phyloP scores from a whole-genome alignment of 1,284 basidiomycete genomes.

The Apiotrichum akiyoshidainum region DNA sequence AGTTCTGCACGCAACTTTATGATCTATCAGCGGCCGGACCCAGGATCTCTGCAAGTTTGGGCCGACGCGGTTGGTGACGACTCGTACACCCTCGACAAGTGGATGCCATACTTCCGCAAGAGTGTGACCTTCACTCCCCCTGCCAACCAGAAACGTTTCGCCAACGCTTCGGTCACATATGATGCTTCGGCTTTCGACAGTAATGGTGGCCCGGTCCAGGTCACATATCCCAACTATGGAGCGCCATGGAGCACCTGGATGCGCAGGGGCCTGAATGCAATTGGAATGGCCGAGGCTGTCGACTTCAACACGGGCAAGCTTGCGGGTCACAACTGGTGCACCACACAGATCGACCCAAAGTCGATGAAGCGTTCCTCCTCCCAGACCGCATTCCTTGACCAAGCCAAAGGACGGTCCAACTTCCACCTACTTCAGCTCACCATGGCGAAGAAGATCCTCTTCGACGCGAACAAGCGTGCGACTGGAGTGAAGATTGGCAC shows the following conservation, averaged over 20 bases:
- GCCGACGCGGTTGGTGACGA: slow-evolving; percentile 3
- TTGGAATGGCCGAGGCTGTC: background rate
- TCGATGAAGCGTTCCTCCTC: slow-evolving; percentile 4
- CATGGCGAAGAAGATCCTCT: background rate
- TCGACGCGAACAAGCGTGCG: slow-evolving; percentile 6
- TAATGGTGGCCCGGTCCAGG: background rate
- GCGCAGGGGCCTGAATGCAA: background rate
- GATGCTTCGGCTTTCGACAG: background rate
- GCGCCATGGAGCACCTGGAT: background rate
- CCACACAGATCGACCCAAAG: background rate
- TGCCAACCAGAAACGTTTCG: background rate
- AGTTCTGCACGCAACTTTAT: slow-evolving; percentile 8
- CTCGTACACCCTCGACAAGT: background rate
- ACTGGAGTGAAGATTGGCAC: background rate
- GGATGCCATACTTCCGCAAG: slow-evolving; percentile 2
- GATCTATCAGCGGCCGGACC: slow-evolving; percentile 6
- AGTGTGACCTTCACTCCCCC: slow-evolving; percentile 5
- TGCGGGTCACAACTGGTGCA: background rate
- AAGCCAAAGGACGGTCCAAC: background rate
- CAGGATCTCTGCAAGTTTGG: slow-evolving; percentile 4
- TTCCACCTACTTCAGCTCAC: background rate
- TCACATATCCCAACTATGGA: slow-evolving; percentile 5
- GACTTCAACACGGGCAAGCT: slow-evolving; percentile 8
- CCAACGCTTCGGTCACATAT: background rate
- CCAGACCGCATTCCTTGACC: background rate